phyloP scores from a whole-genome alignment of 1,284 basidiomycete genomes.

The Trichosporon inkin region DNA sequence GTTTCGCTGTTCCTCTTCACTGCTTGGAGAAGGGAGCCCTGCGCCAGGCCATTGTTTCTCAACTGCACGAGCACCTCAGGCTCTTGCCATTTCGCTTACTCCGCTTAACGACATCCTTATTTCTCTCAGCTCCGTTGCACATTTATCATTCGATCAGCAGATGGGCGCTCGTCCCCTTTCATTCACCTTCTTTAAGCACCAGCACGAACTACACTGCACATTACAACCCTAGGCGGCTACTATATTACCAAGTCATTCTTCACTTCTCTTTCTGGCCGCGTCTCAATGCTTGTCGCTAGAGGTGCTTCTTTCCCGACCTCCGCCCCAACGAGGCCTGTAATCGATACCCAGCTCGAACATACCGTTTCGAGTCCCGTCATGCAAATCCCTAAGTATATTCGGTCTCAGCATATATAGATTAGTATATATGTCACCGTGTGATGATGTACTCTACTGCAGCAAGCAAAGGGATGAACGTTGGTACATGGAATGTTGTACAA shows the following conservation, averaged over 20 bases:
- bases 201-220: too few relatives aligned
- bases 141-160: too few relatives aligned
- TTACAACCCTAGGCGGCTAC: too few relatives aligned
- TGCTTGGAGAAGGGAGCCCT: neutral
- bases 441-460: conserved; percentile 6
- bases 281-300: too few relatives aligned
- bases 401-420: neutral
- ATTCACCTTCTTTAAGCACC: too few relatives aligned
- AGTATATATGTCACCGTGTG: conserved; percentile 4
- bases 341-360: neutral
- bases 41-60: neutral
- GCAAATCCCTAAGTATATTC: neutral
- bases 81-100: neutral
- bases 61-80: neutral
- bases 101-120: neutral
- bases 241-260: too few relatives aligned
- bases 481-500: too few relatives aligned
- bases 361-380: neutral
- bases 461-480: neutral
- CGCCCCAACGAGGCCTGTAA: neutral
- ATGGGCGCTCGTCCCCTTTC: too few relatives aligned
- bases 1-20: conserved; percentile 1
- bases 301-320: too few relatives aligned
- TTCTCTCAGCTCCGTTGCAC: too few relatives aligned
- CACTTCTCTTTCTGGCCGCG: too few relatives aligned